Conservation (phyloP, 257 asterid species). For the Perilla frutescens region DNA sequence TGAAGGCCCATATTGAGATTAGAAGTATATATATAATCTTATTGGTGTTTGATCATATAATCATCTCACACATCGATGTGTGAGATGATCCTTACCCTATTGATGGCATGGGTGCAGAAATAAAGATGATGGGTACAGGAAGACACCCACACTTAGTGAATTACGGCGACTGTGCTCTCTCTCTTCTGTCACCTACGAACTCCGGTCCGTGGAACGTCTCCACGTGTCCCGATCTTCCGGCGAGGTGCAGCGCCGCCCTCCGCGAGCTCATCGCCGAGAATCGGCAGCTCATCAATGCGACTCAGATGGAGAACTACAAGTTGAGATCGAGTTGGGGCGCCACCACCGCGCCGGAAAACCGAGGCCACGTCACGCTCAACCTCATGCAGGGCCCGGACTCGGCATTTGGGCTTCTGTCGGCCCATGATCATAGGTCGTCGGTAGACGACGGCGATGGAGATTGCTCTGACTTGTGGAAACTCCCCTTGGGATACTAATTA, state of each 20-base stretch:
- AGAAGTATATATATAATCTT: too few species aligned
- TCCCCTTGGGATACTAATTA: constrained; percentile 40
- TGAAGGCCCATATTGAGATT: too few species aligned
- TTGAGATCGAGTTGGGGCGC: constrained; percentile 1
- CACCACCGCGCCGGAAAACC: background rate
- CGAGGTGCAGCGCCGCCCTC: constrained; percentile 62
- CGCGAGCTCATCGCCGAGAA: constrained; percentile 69
- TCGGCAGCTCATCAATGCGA: constrained; percentile 24
- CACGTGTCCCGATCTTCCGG: constrained; percentile 45
- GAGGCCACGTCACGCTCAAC: constrained; percentile 52
- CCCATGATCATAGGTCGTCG: constrained; percentile 28
- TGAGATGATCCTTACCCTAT: too few species aligned
- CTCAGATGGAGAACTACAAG: background rate
- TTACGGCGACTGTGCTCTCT: constrained; percentile 63
- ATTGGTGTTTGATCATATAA: too few species aligned
- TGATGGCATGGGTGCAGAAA: background rate
- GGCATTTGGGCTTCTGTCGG: constrained; percentile 41
- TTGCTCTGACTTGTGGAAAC: constrained; percentile 51
- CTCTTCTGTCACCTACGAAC: constrained; percentile 79
- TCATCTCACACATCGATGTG: too few species aligned
- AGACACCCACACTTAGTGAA: constrained; percentile 30
- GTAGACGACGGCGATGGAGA: constrained; percentile 31
- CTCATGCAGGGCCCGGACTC: constrained; percentile 59
- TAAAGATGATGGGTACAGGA: constrained; percentile 33
- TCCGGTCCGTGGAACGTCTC: constrained; percentile 31